phyloP scores from a whole-genome alignment of 768 basidiomycete genomes.

The Calvatia gigantea region DNA sequence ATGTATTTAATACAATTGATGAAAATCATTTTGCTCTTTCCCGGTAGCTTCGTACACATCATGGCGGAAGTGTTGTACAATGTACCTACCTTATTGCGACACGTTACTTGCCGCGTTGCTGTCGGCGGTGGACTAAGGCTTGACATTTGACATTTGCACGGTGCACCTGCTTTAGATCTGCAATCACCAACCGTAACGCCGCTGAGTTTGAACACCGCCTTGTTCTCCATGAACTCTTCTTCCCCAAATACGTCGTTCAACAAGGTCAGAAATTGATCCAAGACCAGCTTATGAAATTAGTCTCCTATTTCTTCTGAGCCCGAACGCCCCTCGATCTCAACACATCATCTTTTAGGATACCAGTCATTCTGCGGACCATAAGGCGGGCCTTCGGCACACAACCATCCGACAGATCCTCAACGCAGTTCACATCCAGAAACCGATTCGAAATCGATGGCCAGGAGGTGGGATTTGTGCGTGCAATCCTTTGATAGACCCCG shows the following conservation, averaged over 20 bases:
- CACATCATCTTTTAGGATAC: not conserved
- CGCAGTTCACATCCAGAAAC: not conserved
- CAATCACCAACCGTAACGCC: not conserved
- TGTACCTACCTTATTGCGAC: constrained; percentile 4
- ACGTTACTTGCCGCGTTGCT: no score
- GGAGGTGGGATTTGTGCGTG: constrained; percentile 11
- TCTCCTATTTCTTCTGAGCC: no score
- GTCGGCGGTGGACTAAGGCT: no score
- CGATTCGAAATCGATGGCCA: constrained; percentile 10
- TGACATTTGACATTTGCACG: not conserved
- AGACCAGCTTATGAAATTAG: no score
- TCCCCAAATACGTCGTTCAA: not conserved
- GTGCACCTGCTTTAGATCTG: not conserved
- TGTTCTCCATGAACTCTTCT: not conserved
- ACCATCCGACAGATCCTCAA: constrained; percentile 10
- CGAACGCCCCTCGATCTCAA: no score
- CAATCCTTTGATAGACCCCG: not conserved
- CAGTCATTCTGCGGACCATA: not conserved
- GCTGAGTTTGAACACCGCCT: not conserved
- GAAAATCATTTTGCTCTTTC: constrained; percentile 74
- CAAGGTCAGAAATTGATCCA: no score
- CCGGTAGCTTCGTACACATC: constrained; percentile 20
- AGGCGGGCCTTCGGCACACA: constrained; percentile 1
- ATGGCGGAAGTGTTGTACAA: not conserved
- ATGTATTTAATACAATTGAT: constrained; percentile 76